Evolutionary conservation across 805 yeast genomes (phyloP), one percentile per base, ranked within the genome.

Genomic region (Monosporozyma solicola): DNA sequence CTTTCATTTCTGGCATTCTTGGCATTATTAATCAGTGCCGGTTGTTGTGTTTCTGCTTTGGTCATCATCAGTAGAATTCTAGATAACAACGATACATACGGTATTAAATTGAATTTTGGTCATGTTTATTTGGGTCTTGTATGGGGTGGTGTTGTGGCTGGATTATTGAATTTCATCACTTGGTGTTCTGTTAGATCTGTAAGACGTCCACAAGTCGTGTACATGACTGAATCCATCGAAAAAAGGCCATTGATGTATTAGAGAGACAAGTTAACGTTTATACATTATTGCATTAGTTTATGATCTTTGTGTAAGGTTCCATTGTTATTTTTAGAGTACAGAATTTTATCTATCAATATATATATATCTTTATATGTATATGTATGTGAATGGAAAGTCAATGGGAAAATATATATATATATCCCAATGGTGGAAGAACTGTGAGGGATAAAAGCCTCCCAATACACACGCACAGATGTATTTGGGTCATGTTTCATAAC

Each of bases 1-100:
- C 44, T 78, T 22, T 71, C 80, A 0, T 32, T 76, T 8, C 55
- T 79, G 13, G 74, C 79, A 11, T 64, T 72, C 47, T 31, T 73
- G 5, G 57, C 73, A 11, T 58, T 75, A n/a, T 11, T 72, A 2
- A 57, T 77, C 16, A 73, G 78, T 31, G 76, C 81, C 31, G 87
- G 76, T 15, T 70, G 84, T 24, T 73, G 85, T 31, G 85, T 92
- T 0, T 94, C 83, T 16, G 72, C 78, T n/a, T 84, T 72, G 70
- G 53, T 70, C 5, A 73, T 74, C 52, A 73, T 83, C 55, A 68
- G 76, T 54, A 68, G 71, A 11, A 72, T 77, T 51, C 74, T 87
- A 70, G 80, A 84, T 59, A 69, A 79, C 35, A 69, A 72, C 35
- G 64, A 61, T 2, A 64, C 65, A 2, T 82, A 73, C 59, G 95